Base-by-base conservation (phyloP, 139 green algal genomes). In the Diplosphaera chodatii region DNA sequence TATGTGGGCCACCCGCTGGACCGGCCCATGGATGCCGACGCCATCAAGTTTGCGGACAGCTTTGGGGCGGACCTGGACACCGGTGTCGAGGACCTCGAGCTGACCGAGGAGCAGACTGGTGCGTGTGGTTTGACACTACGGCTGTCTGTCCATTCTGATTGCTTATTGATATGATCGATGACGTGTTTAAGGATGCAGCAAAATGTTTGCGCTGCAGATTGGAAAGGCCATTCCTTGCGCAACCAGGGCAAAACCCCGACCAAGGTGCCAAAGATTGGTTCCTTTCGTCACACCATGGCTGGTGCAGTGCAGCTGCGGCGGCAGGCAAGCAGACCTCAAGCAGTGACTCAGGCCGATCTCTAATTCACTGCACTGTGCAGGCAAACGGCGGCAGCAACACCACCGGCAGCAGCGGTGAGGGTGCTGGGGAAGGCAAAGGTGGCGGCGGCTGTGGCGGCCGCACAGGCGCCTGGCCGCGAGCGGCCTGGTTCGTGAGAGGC, bases 401-500 rank as follows among this genome's bases (percentile, higher is more conserved):
- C 25, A 27, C 32, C n/a, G 32, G 69, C 62, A 40, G 64, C 71
- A 55, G 62, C 62, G 33, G 70, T 37, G 32, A n/a, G n/a, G n/a
- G n/a, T n/a, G n/a, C n/a, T n/a, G n/a, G n/a, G n/a, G n/a, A n/a
- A 16, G 40, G 70, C 37, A 33, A 55, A 2, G 29, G 30, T 3
- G 32, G 10, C 0, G 37, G 65, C 22, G 72, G 32, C 4, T 30
- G 13, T 1, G 33, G 21, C 4, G 28, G 30, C 33, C n/a, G 27
- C 40, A 10, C 64, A 25, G 32, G 83, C 32, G 59, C 69, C 27
- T 83, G 81, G 82, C 83, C 83, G 8, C 67, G 76, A 32, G 68
- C 34, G 29, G 81, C 77, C 27, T 89, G 75, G 79, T 89, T 69
- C 48, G 5, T 85, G 32, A n/a, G 55, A n/a, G 78, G 78, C 33